These are phyloP conservation scores for Tulasnella sp. DNA, from an alignment of 768 basidiomycete genomes.

Conservation along the genomic window DNA sequence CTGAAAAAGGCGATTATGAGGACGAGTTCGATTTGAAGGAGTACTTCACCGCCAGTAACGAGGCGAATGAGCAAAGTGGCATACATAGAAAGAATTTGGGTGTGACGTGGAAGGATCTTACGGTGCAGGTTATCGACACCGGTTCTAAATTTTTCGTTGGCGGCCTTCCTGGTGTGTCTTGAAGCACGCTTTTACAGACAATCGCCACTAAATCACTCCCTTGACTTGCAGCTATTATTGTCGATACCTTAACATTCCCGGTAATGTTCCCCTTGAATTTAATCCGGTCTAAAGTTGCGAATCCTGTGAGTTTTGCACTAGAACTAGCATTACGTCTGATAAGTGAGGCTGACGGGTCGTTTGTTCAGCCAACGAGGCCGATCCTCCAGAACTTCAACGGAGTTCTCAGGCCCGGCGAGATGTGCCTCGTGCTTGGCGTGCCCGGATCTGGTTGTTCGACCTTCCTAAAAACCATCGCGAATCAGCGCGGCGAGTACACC, in stretches of 20 bases:
- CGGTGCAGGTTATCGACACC: slow-evolving; percentile 51
- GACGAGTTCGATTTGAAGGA: slow-evolving; percentile 53
- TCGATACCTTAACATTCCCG: slow-evolving; percentile 45
- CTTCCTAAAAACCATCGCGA: slow-evolving; percentile 42
- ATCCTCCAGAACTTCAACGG: slow-evolving; percentile 48
- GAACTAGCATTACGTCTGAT: no score
- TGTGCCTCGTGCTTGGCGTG: slow-evolving; percentile 48
- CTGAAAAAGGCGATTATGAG: slow-evolving; percentile 34
- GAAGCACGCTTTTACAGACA: no score
- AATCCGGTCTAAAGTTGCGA: slow-evolving; percentile 22
- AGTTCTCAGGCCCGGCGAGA: slow-evolving; percentile 44
- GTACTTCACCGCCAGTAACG: slow-evolving; percentile 56
- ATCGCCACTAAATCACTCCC: not conserved
- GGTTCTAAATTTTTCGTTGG: slow-evolving; percentile 51
- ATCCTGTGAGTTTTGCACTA: slow-evolving; percentile 1
- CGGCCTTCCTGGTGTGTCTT: slow-evolving; percentile 47
- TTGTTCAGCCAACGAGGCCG: slow-evolving; percentile 34
- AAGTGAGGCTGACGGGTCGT: no score
- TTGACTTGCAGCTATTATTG: slow-evolving; percentile 24
- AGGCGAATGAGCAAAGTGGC: slow-evolving; percentile 54
- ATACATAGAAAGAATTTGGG: slow-evolving; percentile 69
- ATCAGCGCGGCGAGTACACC: slow-evolving; percentile 30
- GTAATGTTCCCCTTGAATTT: slow-evolving; percentile 39
- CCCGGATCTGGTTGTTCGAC: slow-evolving; percentile 38
- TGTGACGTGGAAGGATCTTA: slow-evolving; percentile 60